phyloP scores from a whole-genome alignment of 2,329 filamentous ascomycete species.

The Paraconiothyrium sp. region DNA sequence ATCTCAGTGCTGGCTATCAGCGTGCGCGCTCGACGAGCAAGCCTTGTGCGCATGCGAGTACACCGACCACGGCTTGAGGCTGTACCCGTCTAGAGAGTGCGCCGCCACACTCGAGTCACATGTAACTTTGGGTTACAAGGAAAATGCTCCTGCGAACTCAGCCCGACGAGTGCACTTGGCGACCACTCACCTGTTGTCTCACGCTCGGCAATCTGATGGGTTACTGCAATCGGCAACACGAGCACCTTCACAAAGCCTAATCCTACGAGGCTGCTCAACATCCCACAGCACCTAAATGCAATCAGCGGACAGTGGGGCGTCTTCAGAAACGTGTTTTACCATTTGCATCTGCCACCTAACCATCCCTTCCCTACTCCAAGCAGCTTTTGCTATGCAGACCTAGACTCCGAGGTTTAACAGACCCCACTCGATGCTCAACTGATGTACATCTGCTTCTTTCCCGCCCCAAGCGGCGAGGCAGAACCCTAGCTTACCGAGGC shows the following conservation, averaged over 20 bases:
- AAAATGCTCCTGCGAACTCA: not conserved
- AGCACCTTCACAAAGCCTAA: constrained; percentile 5
- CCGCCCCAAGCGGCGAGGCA: not conserved
- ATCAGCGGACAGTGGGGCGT: constrained; percentile 8
- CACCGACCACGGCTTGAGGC: not conserved
- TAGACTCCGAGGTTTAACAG: constrained; percentile 13
- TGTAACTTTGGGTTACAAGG: not conserved
- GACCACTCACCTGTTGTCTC: constrained; percentile 12
- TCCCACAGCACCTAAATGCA: not conserved
- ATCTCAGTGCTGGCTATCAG: not conserved
- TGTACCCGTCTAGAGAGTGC: not conserved
- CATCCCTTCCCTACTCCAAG: not conserved
- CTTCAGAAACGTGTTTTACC: constrained; percentile 14
- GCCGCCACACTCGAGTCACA: constrained; percentile 1
- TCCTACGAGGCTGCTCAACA: not conserved
- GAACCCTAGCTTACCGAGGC: constrained; percentile 5
- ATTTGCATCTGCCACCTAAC: constrained; percentile 1
- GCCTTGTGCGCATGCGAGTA: not conserved
- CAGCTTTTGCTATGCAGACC: constrained; percentile 4
- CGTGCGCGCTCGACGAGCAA: not conserved
- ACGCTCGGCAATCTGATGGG: not conserved
- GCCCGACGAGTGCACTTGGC: constrained; percentile 1
- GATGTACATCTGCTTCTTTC: constrained; percentile 16
- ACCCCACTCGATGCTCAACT: constrained; percentile 16
- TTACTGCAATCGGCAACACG: not conserved